phyloP scores from a whole-genome alignment of 306 rosid species.

The Pyrus pyrifolia region DNA sequence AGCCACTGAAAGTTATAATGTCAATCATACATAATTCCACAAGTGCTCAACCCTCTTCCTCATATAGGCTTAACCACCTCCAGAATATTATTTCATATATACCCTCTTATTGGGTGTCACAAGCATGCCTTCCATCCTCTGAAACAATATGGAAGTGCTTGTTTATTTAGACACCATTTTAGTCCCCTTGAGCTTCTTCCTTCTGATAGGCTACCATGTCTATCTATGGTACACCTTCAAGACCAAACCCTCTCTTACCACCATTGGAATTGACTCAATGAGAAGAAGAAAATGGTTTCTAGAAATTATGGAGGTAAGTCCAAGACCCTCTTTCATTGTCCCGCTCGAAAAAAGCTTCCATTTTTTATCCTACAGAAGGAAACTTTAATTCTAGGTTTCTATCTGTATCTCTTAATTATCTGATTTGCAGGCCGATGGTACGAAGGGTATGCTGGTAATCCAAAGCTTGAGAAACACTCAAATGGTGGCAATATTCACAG shows the following conservation, averaged over 20 bases:
- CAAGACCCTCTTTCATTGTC: neutral
- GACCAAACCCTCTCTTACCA: conserved; percentile 47
- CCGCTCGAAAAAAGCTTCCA: neutral
- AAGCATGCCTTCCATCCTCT: neutral
- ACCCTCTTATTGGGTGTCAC: neutral
- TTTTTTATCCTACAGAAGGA: too few species aligned
- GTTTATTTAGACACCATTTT: conserved; percentile 50
- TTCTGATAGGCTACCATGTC: conserved; percentile 51
- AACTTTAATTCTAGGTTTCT: neutral
- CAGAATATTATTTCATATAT: neutral
- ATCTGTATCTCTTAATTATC: neutral
- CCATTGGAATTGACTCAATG: conserved; percentile 34
- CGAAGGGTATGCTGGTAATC: conserved; percentile 39
- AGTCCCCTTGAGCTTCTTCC: conserved; percentile 48
- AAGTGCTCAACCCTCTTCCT: neutral
- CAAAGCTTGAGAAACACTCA: conserved; percentile 73
- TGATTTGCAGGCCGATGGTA: conserved; percentile 32
- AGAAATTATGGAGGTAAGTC: conserved; percentile 37
- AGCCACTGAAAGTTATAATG: conserved; percentile 1
- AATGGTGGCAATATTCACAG: conserved; percentile 47
- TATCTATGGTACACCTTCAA: conserved; percentile 51
- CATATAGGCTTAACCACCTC: neutral
- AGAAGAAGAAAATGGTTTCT: conserved; percentile 44
- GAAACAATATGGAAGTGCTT: conserved; percentile 27
- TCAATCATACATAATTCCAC: conserved; percentile 1